Evolutionary conservation across 257 asterid species (phyloP).

Genomic region (Nicotiana attenuata): DNA sequence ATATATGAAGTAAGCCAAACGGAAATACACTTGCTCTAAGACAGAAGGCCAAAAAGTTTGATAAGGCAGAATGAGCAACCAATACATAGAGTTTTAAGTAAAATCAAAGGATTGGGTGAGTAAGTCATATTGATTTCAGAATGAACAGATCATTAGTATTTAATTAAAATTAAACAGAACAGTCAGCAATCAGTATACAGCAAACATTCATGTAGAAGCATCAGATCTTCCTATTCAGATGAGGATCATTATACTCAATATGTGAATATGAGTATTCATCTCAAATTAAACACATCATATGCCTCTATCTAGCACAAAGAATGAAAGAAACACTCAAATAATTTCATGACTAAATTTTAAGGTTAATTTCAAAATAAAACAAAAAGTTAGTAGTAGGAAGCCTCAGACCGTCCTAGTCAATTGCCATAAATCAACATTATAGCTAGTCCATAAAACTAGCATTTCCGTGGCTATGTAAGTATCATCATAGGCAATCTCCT

Average conservation of each 20-base stretch:
- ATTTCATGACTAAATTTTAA: not conserved
- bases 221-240: constrained; percentile 91
- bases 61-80: too few relatives aligned
- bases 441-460: constrained; percentile 6
- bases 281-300: constrained; percentile 50
- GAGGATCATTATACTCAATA: constrained; percentile 47
- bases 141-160: too few relatives aligned
- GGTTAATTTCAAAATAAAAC: not conserved
- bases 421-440: constrained; percentile 10
- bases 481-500: constrained; percentile 11
- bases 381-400: not conserved
- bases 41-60: too few relatives aligned
- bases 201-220: constrained; percentile 20
- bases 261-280: constrained; percentile 34
- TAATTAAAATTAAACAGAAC: too few relatives aligned
- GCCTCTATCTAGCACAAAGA: constrained; percentile 6
- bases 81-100: too few relatives aligned
- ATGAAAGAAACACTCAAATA: not conserved
- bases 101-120: too few relatives aligned
- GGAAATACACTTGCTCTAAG: too few relatives aligned
- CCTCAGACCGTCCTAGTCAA: constrained; percentile 31
- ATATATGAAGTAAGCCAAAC: too few relatives aligned
- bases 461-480: not conserved
- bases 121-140: too few relatives aligned
- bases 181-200: too few relatives aligned